phyloP scores from a whole-genome alignment of 768 basidiomycete genomes.

The Cystofilobasidium capitatum region DNA sequence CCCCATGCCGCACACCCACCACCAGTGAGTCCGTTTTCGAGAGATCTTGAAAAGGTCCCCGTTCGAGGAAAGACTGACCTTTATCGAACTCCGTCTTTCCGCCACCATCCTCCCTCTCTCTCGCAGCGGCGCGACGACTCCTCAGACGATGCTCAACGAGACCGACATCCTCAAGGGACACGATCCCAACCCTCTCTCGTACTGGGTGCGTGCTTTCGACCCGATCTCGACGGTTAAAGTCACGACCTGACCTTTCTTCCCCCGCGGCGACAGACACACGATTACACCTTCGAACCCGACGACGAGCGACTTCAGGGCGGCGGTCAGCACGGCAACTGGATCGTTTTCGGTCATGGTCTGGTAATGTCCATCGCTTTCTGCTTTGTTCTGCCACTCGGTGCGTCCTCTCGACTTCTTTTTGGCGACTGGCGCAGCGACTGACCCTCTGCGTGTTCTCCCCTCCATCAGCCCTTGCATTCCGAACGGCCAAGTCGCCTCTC shows the following conservation, averaged over 20 bases:
- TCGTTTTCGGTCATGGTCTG: slow-evolving; percentile 56
- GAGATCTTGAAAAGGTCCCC: too few species aligned
- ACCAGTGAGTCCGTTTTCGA: slow-evolving; percentile 1
- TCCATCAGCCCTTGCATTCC: slow-evolving; percentile 60
- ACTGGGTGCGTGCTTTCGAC: slow-evolving; percentile 44
- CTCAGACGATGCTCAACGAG: slow-evolving; percentile 52
- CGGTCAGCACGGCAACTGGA: slow-evolving; percentile 45
- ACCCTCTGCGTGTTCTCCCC: not conserved
- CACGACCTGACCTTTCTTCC: not conserved
- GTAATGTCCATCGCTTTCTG: slow-evolving; percentile 76
- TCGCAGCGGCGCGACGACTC: slow-evolving; percentile 11
- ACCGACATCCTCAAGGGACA: slow-evolving; percentile 59
- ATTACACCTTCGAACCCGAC: slow-evolving; percentile 45
- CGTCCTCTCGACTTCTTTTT: slow-evolving; percentile 31
- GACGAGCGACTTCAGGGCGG: slow-evolving; percentile 39
- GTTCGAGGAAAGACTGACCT: too few species aligned
- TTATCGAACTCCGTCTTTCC: too few species aligned
- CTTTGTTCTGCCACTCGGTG: slow-evolving; percentile 67
- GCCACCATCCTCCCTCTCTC: too few species aligned
- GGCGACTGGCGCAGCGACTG: not conserved
- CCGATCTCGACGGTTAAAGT: not conserved
- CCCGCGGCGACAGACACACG: slow-evolving; percentile 44
- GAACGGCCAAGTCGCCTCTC: slow-evolving; percentile 62
- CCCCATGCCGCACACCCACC: not conserved
- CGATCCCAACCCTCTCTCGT: slow-evolving; percentile 64